Evolutionary conservation across 2,329 filamentous ascomycete genomes (phyloP).

Genomic region (Xylariaceae sp.): DNA sequence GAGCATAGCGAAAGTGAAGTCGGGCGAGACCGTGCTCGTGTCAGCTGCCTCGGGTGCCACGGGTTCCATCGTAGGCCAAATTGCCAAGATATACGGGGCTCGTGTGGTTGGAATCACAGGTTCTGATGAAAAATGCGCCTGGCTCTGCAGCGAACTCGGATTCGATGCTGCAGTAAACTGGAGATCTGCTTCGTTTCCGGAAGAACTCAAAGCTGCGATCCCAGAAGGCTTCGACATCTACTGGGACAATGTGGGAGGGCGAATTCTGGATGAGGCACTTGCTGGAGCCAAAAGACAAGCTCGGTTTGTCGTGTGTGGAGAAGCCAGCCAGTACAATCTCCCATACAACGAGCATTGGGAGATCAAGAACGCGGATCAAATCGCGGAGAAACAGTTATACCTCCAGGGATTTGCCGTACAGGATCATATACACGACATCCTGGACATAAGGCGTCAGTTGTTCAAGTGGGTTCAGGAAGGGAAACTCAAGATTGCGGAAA

Average conservation of each 20-base stretch:
- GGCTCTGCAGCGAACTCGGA: slow-evolving; percentile 44
- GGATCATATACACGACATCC: slow-evolving; percentile 53
- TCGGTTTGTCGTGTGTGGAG: slow-evolving; percentile 63
- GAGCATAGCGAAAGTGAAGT: slow-evolving; percentile 65
- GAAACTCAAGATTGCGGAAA: slow-evolving; percentile 62
- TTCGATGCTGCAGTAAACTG: slow-evolving; percentile 53
- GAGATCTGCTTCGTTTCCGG: slow-evolving; percentile 41
- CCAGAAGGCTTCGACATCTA: slow-evolving; percentile 48
- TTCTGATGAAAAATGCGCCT: slow-evolving; percentile 53
- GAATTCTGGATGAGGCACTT: slow-evolving; percentile 60
- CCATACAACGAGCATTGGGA: slow-evolving; percentile 44
- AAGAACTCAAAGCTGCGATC: slow-evolving; percentile 44
- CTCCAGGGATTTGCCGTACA: slow-evolving; percentile 66
- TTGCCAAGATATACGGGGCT: slow-evolving; percentile 63
- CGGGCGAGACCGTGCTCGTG: slow-evolving; percentile 71
- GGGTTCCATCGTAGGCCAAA: slow-evolving; percentile 65
- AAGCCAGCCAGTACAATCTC: slow-evolving; percentile 60
- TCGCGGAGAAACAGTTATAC: slow-evolving; percentile 36
- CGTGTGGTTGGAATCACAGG: slow-evolving; percentile 58
- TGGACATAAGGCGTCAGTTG: slow-evolving; percentile 50
- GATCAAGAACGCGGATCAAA: slow-evolving; percentile 13
- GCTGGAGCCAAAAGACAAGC: slow-evolving; percentile 51
- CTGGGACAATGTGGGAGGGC: slow-evolving; percentile 60
- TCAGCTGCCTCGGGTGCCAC: slow-evolving; percentile 67
- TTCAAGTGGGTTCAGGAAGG: slow-evolving; percentile 60